These are phyloP conservation scores for Marchantia paleacea DNA, from an alignment of 225 moss, liverwort and hornwort species.

Conservation along the genomic window DNA sequence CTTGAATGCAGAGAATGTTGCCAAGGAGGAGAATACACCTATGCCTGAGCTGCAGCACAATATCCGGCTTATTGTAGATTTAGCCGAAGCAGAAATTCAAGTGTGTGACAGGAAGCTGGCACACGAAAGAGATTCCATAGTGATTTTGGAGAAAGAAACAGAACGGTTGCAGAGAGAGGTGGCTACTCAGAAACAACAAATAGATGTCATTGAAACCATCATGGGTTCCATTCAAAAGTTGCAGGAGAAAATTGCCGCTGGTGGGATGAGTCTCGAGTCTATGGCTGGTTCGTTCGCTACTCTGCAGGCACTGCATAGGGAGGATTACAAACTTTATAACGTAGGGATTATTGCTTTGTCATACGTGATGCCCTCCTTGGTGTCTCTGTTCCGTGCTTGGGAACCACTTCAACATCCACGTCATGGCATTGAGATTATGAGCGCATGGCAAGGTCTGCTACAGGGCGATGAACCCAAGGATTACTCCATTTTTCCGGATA, in stretches of 20 bases:
- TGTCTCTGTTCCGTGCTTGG: conserved; percentile 72
- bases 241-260: conserved; percentile 52
- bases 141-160: conserved; percentile 71
- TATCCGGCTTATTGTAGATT: conserved; percentile 71
- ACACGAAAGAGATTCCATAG: conserved; percentile 63
- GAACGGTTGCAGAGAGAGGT: conserved; percentile 65
- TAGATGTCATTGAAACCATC: conserved; percentile 65
- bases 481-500: conserved; percentile 62
- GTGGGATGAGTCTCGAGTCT: conserved; percentile 58
- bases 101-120: conserved; percentile 63
- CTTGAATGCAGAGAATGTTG: conserved; percentile 72
- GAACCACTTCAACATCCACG: conserved; percentile 73
- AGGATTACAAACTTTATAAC: conserved; percentile 77
- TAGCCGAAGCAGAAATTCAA: conserved; percentile 78
- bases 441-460: conserved; percentile 65
- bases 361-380: conserved; percentile 62
- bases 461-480: conserved; percentile 68
- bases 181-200: conserved; percentile 57
- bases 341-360: conserved; percentile 71
- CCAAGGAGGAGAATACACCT: conserved; percentile 59
- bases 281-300: conserved; percentile 58
- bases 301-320: conserved; percentile 51
- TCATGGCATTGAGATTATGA: conserved; percentile 67
- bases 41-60: conserved; percentile 93
- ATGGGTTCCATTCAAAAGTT: conserved; percentile 62